Percentiles rank a stretch among this genome's conserved stretches.
These are phyloP conservation scores for Neonectria faginata DNA, from an alignment of 2,329 filamentous ascomycete species.

Conservation along the genomic window DNA sequence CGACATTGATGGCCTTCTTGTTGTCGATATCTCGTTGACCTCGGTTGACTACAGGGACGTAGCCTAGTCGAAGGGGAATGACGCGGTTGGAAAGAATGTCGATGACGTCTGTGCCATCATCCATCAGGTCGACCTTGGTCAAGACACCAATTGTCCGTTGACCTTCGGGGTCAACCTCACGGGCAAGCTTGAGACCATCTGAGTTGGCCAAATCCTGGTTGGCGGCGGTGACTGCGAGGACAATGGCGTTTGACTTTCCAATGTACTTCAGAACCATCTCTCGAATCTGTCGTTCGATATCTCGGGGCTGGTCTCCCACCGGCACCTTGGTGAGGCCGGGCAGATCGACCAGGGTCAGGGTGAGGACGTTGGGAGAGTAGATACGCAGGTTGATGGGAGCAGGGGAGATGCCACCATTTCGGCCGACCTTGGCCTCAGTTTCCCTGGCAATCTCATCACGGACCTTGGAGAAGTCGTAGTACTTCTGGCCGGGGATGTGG, in stretches of 20 bases:
- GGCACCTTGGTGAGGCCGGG: conserved; percentile 97
- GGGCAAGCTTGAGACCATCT: conserved; percentile 93
- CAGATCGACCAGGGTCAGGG: conserved; percentile 94
- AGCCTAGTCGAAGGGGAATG: conserved; percentile 93
- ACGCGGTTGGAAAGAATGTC: conserved; percentile 98
- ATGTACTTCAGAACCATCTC: conserved; percentile 99
- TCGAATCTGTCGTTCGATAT: conserved; percentile 95
- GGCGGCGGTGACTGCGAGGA: conserved; percentile 93
- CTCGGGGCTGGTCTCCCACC: conserved; percentile 93
- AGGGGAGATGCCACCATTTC: conserved; percentile 95
- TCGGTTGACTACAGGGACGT: conserved; percentile 97
- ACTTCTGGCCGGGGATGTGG: conserved; percentile 97
- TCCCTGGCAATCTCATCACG: conserved; percentile 97
- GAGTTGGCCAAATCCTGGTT: conserved; percentile 99
- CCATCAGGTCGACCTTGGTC: conserved; percentile 99
- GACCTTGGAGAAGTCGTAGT: conserved; percentile 98
- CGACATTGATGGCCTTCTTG: conserved; percentile 91
- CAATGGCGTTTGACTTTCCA: conserved; percentile 97
- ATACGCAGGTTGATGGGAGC: conserved; percentile 97
- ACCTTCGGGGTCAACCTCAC: conserved; percentile 96
- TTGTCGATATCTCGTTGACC: conserved; percentile 99
- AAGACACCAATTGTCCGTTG: conserved; percentile 98
- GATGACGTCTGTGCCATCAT: conserved; percentile 97
- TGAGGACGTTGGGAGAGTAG: conserved; percentile 98
- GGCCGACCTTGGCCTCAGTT: conserved; percentile 95